phyloP scores from a whole-genome alignment of 352 stramenopile genomes.

The Phytophthora cactorum region DNA sequence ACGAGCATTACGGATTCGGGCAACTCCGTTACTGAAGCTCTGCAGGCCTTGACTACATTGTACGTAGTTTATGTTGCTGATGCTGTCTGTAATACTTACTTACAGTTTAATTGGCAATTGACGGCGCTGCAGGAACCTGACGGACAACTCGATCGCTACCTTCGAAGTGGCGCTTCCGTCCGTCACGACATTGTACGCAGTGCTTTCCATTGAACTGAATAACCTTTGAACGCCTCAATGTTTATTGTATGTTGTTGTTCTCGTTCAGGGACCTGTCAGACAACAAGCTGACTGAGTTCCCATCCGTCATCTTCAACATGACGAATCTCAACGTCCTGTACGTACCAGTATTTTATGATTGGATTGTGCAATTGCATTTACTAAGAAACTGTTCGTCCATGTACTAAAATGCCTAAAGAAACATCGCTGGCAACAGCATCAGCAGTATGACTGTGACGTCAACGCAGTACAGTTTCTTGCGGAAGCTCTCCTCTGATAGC shows the following conservation, averaged over 20 bases:
- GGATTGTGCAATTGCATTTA: background rate
- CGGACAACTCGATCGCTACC: constrained; percentile 49
- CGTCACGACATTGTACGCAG: constrained; percentile 49
- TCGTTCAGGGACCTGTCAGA: constrained; percentile 47
- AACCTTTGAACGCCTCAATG: background rate
- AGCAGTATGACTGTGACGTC: constrained; percentile 48
- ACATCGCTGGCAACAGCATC: constrained; percentile 65
- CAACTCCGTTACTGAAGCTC: constrained; percentile 38
- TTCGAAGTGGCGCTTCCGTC: constrained; percentile 51
- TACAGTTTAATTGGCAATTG: constrained; percentile 1
- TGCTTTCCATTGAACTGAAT: background rate
- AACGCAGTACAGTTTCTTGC: constrained; percentile 51
- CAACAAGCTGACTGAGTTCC: constrained; percentile 67
- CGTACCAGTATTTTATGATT: constrained; percentile 14
- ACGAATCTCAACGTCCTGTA: constrained; percentile 70
- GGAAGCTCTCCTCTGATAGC: constrained; percentile 47
- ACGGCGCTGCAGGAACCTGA: constrained; percentile 44
- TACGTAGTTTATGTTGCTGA: constrained; percentile 24
- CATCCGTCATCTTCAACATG: constrained; percentile 70
- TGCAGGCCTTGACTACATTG: constrained; percentile 56
- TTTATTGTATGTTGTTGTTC: constrained; percentile 1
- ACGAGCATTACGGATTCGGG: constrained; percentile 42
- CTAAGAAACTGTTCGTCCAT: too few species aligned
- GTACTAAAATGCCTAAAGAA: constrained; percentile 29
- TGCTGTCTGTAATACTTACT: constrained; percentile 1